These are phyloP conservation scores for Botrytis sinoallii DNA, from an alignment of 2,329 filamentous ascomycete species.

Conservation along the genomic window DNA sequence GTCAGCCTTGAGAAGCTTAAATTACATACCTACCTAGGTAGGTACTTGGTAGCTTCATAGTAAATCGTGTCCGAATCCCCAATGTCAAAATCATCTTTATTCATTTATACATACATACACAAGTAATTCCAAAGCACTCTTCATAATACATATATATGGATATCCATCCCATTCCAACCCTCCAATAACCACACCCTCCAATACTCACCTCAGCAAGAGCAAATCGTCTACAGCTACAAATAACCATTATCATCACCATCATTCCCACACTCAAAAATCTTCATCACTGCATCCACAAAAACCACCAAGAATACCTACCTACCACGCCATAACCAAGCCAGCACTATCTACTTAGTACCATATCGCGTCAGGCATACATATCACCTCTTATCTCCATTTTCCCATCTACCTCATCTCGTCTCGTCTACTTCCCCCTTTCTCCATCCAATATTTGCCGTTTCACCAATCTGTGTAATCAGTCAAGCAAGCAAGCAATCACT, in stretches of 20 bases:
- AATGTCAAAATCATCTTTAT: neutral
- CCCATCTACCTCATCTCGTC: neutral
- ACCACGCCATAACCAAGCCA: no score
- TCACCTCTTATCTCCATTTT: neutral
- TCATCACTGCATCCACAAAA: no score
- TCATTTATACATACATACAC: no score
- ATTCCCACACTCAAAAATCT: no score
- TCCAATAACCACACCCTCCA: no score
- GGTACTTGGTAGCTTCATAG: no score
- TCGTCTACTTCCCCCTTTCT: neutral
- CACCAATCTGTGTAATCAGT: fast-evolving
- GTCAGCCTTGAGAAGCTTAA: fast-evolving
- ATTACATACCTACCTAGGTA: neutral
- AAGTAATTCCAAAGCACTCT: neutral
- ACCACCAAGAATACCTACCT: no score
- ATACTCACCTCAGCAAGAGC: no score
- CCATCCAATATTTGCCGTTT: neutral
- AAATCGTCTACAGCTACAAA: no score
- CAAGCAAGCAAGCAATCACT: neutral
- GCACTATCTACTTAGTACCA: no score
- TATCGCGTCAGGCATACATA: neutral
- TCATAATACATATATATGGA: neutral
- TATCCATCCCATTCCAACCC: neutral
- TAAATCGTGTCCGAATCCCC: neutral
- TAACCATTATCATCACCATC: no score